phyloP scores from a whole-genome alignment of 345 rosid species.

The Dipteronia dyeriana region DNA sequence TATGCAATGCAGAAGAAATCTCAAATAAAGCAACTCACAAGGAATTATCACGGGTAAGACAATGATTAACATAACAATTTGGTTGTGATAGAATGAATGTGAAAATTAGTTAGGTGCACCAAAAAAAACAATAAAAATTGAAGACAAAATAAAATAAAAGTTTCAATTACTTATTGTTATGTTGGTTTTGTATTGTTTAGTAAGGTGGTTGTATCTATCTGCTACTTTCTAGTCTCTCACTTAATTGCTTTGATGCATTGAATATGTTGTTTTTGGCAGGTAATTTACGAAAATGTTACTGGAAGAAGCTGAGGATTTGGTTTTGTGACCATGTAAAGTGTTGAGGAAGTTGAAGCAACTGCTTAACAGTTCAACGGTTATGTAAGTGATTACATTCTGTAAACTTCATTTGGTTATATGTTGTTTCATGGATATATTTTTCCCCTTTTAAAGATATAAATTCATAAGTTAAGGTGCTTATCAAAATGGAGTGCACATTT shows the following conservation, averaged over 20 bases:
- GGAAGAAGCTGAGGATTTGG: slow-evolving; percentile 98
- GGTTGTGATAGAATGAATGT: background rate
- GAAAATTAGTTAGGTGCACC: slow-evolving; percentile 2
- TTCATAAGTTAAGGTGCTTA: background rate
- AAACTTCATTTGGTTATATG: background rate
- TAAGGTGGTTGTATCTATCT: background rate
- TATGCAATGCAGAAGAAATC: slow-evolving; percentile 44
- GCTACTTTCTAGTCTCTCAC: too few species aligned
- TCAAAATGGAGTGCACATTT: background rate
- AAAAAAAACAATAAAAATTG: too few species aligned
- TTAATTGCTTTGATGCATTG: too few species aligned
- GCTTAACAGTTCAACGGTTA: slow-evolving; percentile 85
- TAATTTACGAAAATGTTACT: slow-evolving; percentile 85
- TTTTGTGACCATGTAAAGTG: slow-evolving; percentile 86
- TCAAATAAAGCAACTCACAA: slow-evolving; percentile 40
- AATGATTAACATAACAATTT: background rate
- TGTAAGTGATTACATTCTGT: slow-evolving; percentile 43
- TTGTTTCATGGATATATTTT: background rate
- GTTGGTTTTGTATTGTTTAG: background rate
- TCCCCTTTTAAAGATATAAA: background rate
- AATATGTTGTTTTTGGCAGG: slow-evolving; percentile 35
- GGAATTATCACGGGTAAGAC: slow-evolving; percentile 63
- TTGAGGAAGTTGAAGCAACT: slow-evolving; percentile 75
- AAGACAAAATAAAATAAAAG: background rate
- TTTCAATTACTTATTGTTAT: background rate